Conservation (phyloP, 306 rosid genomes). For the Cucurbita pepo region DNA sequence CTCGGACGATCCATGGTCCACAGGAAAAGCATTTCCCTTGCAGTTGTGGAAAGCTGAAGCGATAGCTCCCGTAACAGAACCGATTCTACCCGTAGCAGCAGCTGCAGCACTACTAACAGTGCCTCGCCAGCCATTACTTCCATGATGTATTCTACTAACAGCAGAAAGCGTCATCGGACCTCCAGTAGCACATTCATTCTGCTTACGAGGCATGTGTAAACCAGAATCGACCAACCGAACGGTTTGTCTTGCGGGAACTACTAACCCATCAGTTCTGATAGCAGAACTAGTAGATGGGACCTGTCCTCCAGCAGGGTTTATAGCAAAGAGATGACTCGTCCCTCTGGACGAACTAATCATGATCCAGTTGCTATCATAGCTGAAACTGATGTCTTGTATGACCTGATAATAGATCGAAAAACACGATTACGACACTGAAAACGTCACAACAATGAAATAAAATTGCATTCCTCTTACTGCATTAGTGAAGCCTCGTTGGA, state of each 20-base stretch:
- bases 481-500: conserved; percentile 88
- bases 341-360: conserved; percentile 97
- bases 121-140: conserved; percentile 78
- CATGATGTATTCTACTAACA: conserved; percentile 70
- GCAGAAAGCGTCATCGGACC: conserved; percentile 69
- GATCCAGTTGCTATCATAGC: conserved; percentile 94
- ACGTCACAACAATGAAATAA: neutral
- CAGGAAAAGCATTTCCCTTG: conserved; percentile 29
- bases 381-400: conserved; percentile 90
- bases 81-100: conserved; percentile 66
- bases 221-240: conserved; percentile 25
- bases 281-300: conserved; percentile 30
- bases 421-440: neutral
- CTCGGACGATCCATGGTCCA: conserved; percentile 38
- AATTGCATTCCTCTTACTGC: conserved; percentile 39
- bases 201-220: conserved; percentile 35
- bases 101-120: conserved; percentile 93
- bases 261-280: conserved; percentile 25
- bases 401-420: conserved; percentile 35
- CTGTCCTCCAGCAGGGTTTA: conserved; percentile 78
- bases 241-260: conserved; percentile 19
- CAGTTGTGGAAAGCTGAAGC: conserved; percentile 64
- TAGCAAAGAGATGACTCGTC: conserved; percentile 82
- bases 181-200: conserved; percentile 29
- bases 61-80: conserved; percentile 50